Base-by-base conservation (phyloP, 163 green algal genomes). In the Volvox carteri region DNA sequence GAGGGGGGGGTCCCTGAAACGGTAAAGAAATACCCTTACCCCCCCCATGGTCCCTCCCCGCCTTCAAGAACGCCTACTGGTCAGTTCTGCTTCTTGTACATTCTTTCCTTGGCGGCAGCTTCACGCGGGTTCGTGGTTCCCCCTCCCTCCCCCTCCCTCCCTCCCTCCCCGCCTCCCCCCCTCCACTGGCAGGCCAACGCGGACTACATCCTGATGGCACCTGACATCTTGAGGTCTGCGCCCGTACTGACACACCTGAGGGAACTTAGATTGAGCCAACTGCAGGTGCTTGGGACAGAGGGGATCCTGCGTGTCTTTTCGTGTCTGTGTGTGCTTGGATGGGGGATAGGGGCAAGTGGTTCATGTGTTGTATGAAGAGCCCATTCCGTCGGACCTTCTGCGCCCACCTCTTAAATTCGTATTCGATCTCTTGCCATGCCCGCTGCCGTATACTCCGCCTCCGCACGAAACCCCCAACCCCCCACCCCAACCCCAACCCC, bases 181-280 rank as follows among this genome's bases (percentile, higher is more conserved):
- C 28, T 28, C 9, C 4, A 56, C 9, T 52, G 56, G 3, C 62
- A 87, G 79, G 62, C 46, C n/a, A 67, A 78, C 19, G 79, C 79
- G 2, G 79, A 87, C 30, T 44, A 87, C 42, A 87, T 87, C 79
- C 42, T 87, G 9, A 78, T 87, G 62, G 60, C 79, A 11, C 79
- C 79, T 62, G 79, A 78, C 44, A 8, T 87, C n/a, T 62, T 87
- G 44, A 42, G 79, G 30, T 68, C 62, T 0, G 79, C 79, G 2
- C 30, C 79, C 44, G n/a, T 78, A 42, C 79, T 78, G 18, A 78
- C 79, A 3, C 79, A 78, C 60, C 79, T 87, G 42, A n/a, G 44
- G 42, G 79, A 87, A 35, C 79, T 87, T 42, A 28, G 79, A 12
- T 30, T 87, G 19, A 87, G 62, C 44, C 56, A 70, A 3, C n/a